Base-by-base conservation (phyloP, 2,329 filamentous ascomycete species). In the Trichoderma simmonsii region DNA sequence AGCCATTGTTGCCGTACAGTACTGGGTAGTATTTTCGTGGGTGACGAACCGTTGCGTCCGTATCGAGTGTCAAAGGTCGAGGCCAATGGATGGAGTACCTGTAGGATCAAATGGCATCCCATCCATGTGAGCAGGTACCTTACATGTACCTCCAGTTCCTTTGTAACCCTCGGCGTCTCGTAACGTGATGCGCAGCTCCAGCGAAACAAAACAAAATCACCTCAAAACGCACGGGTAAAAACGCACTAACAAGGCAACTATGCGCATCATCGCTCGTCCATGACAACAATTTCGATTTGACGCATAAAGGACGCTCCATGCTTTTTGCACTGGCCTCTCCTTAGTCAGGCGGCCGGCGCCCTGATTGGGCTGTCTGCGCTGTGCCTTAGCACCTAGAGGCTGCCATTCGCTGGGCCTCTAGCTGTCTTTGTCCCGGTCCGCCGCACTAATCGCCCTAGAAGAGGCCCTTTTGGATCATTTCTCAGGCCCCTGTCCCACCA, bases 401-500 rank as follows among this genome's bases (percentile, higher is more conserved):
- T 60, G 57, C 57, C 18, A 60, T 60, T 24, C 43, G 62, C 39
- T 32, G 15, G 36, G 32, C 57, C 39, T 43, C 64, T 67, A 60
- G 57, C 57, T 32, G 57, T 32, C 57, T 60, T 60, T 24, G 26
- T 39, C 30, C 57, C 15, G 57, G 57, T 34, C 57, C 57, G 57
- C 57, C 57, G 57, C 57, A 51, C 57, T 60, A 60, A 56, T 57
- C 67, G 57, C 67, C 67, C 60, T 70, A 48, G 57, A 57, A 63
- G 60, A 43, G 59, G 60, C 36, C 68, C 59, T 71, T 56, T 64
- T 63, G 36, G 34, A 51, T 28, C 54, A 48, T 69, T 68, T 59
- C 65, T 59, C 51, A 26, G 65, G 39, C 67, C 59, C 68, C 68
- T 70, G 68, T 70, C 48, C 36, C 36, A 56, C 51, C 57, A 54